A percentile compares a stretch with the other conserved stretches of the same genome.
phyloP scores from a whole-genome alignment of 2,329 filamentous ascomycete species.

The Thyridium curvatum region DNA sequence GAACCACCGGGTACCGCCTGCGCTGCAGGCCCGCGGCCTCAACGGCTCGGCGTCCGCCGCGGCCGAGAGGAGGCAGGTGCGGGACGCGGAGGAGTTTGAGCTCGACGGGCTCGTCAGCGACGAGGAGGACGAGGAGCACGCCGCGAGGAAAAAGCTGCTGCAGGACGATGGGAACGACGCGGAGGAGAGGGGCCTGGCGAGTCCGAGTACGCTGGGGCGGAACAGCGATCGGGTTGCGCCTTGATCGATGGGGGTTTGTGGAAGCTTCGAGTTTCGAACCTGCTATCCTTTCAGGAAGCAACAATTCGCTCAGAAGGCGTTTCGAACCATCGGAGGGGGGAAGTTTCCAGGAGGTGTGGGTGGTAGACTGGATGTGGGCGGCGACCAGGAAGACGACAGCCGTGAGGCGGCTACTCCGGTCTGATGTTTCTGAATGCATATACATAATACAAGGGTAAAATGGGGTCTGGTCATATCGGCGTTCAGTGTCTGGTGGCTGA shows the following conservation, averaged over 20 bases:
- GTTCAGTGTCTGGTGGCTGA: too few relatives aligned
- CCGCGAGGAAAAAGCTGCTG: conserved; percentile 28
- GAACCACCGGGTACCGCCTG: conserved; percentile 1
- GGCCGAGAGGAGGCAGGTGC: conserved; percentile 51
- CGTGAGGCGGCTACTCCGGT: too few relatives aligned
- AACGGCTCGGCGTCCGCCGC: conserved; percentile 29
- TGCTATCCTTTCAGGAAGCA: too few relatives aligned
- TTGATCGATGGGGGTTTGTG: background rate
- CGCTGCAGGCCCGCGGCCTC: conserved; percentile 15
- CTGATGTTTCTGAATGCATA: too few relatives aligned
- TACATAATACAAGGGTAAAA: too few relatives aligned
- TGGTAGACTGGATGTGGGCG: too few relatives aligned
- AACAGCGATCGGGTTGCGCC: conserved; percentile 30
- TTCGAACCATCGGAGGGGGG: too few relatives aligned
- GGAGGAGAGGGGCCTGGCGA: conserved; percentile 31
- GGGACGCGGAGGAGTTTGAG: conserved; percentile 89
- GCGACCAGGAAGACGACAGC: too few relatives aligned
- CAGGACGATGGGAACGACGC: conserved; percentile 19
- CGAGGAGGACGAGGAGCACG: conserved; percentile 60
- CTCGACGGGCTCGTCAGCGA: conserved; percentile 85
- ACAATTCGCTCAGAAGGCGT: too few relatives aligned
- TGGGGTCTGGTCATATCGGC: too few relatives aligned
- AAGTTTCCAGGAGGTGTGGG: too few relatives aligned
- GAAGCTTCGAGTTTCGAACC: too few relatives aligned
- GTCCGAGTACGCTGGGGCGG: conserved; percentile 41